Conservation (phyloP, 192 early-diverging fungal genomes). For the Dissophora ornata region DNA sequence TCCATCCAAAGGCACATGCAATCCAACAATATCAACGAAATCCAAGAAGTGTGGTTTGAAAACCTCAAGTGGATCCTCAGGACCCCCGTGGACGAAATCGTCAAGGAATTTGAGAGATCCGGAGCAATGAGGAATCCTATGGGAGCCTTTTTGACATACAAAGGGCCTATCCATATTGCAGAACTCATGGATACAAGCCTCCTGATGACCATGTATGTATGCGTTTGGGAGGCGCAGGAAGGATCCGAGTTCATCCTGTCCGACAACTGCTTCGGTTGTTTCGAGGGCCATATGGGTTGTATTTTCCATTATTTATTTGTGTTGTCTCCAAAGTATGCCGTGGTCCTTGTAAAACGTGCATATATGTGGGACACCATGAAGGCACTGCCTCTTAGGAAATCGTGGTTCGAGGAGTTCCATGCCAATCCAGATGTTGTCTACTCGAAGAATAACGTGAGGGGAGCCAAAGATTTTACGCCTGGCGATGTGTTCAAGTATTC, state of each 20-base stretch:
- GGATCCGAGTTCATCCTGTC: conserved; percentile 53
- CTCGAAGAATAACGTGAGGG: not conserved
- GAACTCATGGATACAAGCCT: conserved; percentile 15
- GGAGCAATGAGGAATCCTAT: not conserved
- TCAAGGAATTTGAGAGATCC: no score
- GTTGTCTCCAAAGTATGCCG: conserved; percentile 47
- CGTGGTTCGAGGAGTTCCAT: conserved; percentile 16
- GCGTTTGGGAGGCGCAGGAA: conserved; percentile 52
- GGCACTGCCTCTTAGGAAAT: not conserved
- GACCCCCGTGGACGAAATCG: conserved; percentile 16
- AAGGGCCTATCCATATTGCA: conserved; percentile 19
- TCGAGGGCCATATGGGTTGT: conserved; percentile 21
- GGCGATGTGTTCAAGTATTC: conserved; percentile 26
- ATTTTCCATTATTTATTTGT: conserved; percentile 45
- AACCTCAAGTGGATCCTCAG: conserved; percentile 50
- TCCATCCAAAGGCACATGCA: conserved; percentile 29
- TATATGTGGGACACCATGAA: not conserved
- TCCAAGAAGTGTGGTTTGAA: conserved; percentile 51
- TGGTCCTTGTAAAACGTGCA: conserved; percentile 25
- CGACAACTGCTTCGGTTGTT: conserved; percentile 46
- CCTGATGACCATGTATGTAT: conserved; percentile 15
- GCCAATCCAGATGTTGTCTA: conserved; percentile 5
- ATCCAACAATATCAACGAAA: conserved; percentile 16
- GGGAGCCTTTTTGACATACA: not conserved
- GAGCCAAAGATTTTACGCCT: not conserved